Evolutionary conservation across 805 yeast species (phyloP).

Genomic region (Saccharomycopsis sp.): DNA sequence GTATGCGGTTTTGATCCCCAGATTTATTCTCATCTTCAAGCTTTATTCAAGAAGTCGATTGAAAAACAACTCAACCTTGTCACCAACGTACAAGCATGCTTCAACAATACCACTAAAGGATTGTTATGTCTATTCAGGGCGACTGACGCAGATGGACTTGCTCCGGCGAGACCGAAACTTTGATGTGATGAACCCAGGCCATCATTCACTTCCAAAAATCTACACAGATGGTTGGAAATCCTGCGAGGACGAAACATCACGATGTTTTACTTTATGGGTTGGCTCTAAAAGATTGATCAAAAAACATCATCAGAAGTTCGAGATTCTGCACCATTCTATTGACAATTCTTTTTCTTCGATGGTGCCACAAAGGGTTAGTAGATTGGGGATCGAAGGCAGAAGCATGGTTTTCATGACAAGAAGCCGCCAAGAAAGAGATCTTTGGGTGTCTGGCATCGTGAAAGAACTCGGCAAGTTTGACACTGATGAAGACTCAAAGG

Average conservation of each 20-base stretch:
- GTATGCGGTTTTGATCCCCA: slow-evolving; percentile 62
- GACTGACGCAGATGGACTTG: slow-evolving; percentile 48
- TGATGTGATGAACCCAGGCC: slow-evolving; percentile 44
- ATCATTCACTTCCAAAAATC: slow-evolving; percentile 54
- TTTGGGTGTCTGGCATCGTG: slow-evolving; percentile 50
- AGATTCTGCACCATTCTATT: too few relatives aligned
- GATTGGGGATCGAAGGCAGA: slow-evolving; percentile 58
- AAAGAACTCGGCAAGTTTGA: slow-evolving; percentile 18
- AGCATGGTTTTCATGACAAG: slow-evolving; percentile 70
- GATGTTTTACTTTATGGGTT: slow-evolving; percentile 82
- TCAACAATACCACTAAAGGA: slow-evolving; percentile 52
- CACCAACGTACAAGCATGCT: slow-evolving; percentile 42
- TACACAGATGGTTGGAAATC: slow-evolving; percentile 82
- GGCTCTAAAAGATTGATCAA: slow-evolving; percentile 49
- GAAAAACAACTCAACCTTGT: slow-evolving; percentile 29
- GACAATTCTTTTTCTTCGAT: too few relatives aligned
- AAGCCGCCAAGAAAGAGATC: slow-evolving; percentile 72
- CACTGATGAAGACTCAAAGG: not conserved
- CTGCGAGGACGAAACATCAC: slow-evolving; percentile 60
- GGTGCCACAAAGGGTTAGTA: slow-evolving; percentile 24
- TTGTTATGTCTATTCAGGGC: slow-evolving; percentile 73
- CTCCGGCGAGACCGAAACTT: slow-evolving; percentile 36
- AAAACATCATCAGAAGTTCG: not conserved
- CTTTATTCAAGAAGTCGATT: slow-evolving; percentile 37
- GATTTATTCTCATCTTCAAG: slow-evolving; percentile 51